Conservation (phyloP, 108 stramenopile species). For the Nitzschia inconspicua region DNA sequence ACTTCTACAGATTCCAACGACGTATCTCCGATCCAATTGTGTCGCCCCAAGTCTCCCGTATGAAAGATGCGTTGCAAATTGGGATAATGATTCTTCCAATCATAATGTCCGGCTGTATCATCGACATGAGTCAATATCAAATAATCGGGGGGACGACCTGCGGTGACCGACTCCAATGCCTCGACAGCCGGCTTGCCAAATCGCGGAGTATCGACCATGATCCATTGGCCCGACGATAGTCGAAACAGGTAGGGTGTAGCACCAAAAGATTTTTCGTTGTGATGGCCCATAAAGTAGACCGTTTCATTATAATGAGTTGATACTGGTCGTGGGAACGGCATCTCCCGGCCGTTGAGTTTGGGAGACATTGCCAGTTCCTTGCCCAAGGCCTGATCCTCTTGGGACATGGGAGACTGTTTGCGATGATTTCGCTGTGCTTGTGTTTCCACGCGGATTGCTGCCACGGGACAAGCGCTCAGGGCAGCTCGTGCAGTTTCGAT, state of each 20-base stretch:
- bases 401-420: neutral
- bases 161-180: constrained; percentile 39
- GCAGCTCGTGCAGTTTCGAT: constrained; percentile 57
- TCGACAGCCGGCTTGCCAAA: constrained; percentile 32
- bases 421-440: constrained; percentile 27
- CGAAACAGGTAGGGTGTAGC: constrained; percentile 54
- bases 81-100: constrained; percentile 54
- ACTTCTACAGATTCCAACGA: constrained; percentile 63
- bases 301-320: constrained; percentile 13
- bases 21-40: constrained; percentile 68
- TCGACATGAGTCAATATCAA: constrained; percentile 68
- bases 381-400: constrained; percentile 22
- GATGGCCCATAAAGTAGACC: constrained; percentile 60
- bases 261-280: constrained; percentile 61
- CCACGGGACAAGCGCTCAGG: constrained; percentile 68
- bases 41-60: constrained; percentile 50
- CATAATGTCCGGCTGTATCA: constrained; percentile 69
- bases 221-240: constrained; percentile 22
- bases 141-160: constrained; percentile 43
- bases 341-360: constrained; percentile 22
- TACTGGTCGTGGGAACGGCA: constrained; percentile 49
- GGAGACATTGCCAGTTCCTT: constrained; percentile 27
- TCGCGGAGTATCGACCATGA: constrained; percentile 65
- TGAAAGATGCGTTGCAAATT: constrained; percentile 67
- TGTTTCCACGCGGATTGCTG: constrained; percentile 62